Evolutionary conservation across 176 grass and related monocot genomes (phyloP).

Genomic region (Lolium rigidum): DNA sequence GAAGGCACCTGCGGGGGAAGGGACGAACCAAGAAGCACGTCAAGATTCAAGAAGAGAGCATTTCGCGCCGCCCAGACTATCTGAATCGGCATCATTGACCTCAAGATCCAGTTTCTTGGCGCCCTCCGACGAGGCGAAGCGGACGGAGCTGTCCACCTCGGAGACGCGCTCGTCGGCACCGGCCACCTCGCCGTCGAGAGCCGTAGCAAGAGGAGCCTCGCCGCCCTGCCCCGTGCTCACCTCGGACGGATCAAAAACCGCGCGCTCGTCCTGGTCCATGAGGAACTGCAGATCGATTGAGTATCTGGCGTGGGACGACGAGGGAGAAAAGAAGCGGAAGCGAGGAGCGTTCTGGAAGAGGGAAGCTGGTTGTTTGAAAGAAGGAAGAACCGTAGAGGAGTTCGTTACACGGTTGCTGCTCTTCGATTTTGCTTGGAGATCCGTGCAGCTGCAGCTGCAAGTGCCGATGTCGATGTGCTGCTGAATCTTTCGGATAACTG

Average conservation of each 20-base stretch:
- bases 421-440: too few species aligned
- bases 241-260: too few species aligned
- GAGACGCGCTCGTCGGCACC: neutral
- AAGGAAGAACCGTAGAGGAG: too few species aligned
- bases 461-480: too few species aligned
- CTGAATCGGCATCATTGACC: neutral
- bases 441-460: too few species aligned
- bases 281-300: neutral
- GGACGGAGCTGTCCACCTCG: too few species aligned
- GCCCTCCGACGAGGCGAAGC: neutral
- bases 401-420: too few species aligned
- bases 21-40: conserved; percentile 1
- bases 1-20: conserved; percentile 7
- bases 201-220: neutral
- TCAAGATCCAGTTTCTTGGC: neutral
- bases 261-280: too few species aligned
- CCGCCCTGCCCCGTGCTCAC: too few species aligned
- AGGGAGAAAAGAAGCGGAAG: too few species aligned
- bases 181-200: neutral
- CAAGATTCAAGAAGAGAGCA: conserved; percentile 6
- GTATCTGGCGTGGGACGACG: neutral
- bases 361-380: neutral
- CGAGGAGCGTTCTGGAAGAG: neutral
- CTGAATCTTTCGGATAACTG: too few species aligned
- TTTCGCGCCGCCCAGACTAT: neutral